Base-by-base conservation (phyloP, 2,329 filamentous ascomycete genomes). In the Cladosporium phlei region DNA sequence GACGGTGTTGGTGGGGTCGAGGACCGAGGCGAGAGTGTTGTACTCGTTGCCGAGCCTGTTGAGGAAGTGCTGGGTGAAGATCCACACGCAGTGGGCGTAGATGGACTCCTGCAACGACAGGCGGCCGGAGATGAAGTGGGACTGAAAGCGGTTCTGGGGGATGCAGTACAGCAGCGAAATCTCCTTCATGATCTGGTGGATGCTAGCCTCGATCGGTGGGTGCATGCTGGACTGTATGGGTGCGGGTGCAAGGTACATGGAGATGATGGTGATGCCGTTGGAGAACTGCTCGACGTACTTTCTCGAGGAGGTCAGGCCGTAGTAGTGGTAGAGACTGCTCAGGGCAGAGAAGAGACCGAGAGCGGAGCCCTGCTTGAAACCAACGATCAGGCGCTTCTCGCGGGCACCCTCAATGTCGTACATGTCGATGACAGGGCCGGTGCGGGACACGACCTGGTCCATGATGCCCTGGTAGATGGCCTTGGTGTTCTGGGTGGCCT, bases 221-320 rank as follows among this genome's bases (percentile, higher is more conserved):
- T 78, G 74, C 55, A 75, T 77, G 51, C 69, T 65, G 8, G 72
- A 71, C 32, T 77, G 69, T 54, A 77, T 78, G 38, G 75, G 65
- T 14, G 85, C 77, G 17, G 88, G 89, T 55, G 85, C 84, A 50
- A 98, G 78, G 69, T 98, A 98, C 53, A 96, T 80, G 58, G 89
- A 96, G 78, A 97, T 95, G 68, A 97, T 86, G 11, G 88, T 95
- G 66, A 96, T 94, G 52, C 93, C 93, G 68, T 98, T 98, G 62
- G 90, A 93, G 76, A 98, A 98, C 71, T 97, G 93, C 71, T 98
- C 72, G 39, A 98, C 86, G 63, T 98, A 98, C 73, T 98, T 98
- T 59, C 93, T 80, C 21, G 93, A 93, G 62, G 88, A 95, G 2
- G 93, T 98, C 52, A 97, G 79, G 33, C 93, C 91, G 64, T 98